Conservation (phyloP, 257 asterid genomes). For the Dorcoceras hygrometricum region DNA sequence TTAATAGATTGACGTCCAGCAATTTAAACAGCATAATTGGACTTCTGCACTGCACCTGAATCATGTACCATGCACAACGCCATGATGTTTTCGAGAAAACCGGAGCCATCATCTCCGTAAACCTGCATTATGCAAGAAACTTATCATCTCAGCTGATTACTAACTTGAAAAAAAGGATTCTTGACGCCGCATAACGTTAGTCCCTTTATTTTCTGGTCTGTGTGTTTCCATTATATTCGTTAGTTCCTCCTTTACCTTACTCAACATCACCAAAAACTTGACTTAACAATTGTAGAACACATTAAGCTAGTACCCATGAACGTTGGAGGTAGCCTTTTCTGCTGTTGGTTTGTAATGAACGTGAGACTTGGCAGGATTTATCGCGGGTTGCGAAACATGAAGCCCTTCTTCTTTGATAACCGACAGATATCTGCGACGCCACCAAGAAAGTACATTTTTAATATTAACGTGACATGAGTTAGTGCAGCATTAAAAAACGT, state of each 20-base stretch:
- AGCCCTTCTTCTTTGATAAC: constrained; percentile 59
- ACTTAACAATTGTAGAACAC: background rate
- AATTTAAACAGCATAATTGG: background rate
- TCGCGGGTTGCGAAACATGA: constrained; percentile 85
- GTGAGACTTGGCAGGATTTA: constrained; percentile 53
- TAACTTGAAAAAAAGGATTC: background rate
- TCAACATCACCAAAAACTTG: background rate
- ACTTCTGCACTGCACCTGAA: constrained; percentile 48
- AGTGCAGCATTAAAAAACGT: no score
- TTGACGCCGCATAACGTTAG: background rate
- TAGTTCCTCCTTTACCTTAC: constrained; percentile 42
- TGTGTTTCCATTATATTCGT: constrained; percentile 56
- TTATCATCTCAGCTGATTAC: background rate
- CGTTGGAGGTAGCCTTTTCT: constrained; percentile 40
- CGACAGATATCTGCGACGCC: constrained; percentile 52
- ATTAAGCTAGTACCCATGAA: constrained; percentile 47
- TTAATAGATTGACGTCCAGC: background rate
- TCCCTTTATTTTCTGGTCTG: constrained; percentile 53
- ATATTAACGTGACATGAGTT: background rate
- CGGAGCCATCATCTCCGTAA: constrained; percentile 88
- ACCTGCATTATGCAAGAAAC: constrained; percentile 34
- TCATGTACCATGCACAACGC: constrained; percentile 77
- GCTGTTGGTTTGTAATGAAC: constrained; percentile 64
- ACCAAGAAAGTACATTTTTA: background rate
- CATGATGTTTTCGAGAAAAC: constrained; percentile 67